These are phyloP conservation scores for Lentinula detonsa DNA, from an alignment of 768 basidiomycete species.

Conservation along the genomic window DNA sequence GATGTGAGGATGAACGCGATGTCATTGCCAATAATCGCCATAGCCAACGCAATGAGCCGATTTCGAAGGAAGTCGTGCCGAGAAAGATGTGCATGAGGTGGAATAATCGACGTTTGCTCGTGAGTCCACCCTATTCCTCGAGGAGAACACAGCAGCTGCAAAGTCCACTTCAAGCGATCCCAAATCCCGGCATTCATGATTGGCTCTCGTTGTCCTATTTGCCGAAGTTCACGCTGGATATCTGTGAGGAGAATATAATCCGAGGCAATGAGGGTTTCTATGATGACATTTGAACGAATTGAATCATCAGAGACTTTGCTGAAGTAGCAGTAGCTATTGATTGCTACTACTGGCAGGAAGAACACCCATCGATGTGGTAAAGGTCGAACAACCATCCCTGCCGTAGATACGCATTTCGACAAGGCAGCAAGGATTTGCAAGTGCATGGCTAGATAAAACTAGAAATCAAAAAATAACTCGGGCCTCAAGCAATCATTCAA, in stretches of 20 bases:
- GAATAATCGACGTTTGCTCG: background rate
- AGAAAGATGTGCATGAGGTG: constrained; percentile 8
- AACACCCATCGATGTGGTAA: constrained; percentile 10
- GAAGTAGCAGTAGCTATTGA: constrained; percentile 1
- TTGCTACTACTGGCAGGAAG: constrained; percentile 3
- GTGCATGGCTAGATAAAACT: too few relatives aligned
- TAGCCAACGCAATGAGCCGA: background rate
- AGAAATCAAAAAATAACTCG: too few relatives aligned
- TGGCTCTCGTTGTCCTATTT: constrained; percentile 7
- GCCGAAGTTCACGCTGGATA: constrained; percentile 7
- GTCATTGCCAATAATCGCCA: background rate
- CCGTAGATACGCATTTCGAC: too few relatives aligned
- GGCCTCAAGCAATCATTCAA: too few relatives aligned
- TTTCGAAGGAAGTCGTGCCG: background rate
- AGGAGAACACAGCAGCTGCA: background rate
- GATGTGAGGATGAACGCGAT: background rate
- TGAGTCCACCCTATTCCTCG: constrained; percentile 11
- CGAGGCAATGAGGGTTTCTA: constrained; percentile 2
- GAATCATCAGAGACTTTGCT: background rate
- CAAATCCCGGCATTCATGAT: constrained; percentile 7
- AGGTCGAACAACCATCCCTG: constrained; percentile 6
- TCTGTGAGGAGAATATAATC: constrained; percentile 13
- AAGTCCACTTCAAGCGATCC: constrained; percentile 10
- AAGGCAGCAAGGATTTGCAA: too few relatives aligned
- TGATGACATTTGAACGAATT: background rate